Evolutionary conservation across 2,329 filamentous ascomycete genomes (phyloP), one percentile per base, ranked within the genome.

Genomic region (Akanthomyces muscarius): DNA sequence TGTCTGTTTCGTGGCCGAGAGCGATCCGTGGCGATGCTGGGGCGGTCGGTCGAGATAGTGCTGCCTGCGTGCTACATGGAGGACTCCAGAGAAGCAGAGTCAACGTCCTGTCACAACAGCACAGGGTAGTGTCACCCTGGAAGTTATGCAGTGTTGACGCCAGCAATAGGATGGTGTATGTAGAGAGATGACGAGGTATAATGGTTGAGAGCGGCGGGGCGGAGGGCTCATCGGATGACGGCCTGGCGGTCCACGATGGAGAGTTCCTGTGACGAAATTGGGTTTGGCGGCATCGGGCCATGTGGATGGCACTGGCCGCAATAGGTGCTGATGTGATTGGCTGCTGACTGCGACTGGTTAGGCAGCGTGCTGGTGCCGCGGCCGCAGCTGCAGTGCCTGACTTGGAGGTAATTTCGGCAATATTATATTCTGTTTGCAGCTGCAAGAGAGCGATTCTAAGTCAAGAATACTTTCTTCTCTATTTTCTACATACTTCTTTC

Each of bases 211-310:
- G 44, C 52, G 36, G 60, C 44, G 52, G 60, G 60, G 60, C 51
- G 51, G 45, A 62, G 33, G 41, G 51, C 59, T 62, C 52, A 51
- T 56, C 44, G 60, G 60, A 62, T 56, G 60, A 56, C 51, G 44
- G 51, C 52, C 60, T 56, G 52, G 51, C 33, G 36, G 33, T 42
- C 33, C 60, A 44, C 42, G 52, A 62, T 62, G 52, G 52, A 36
- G 52, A 62, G 60, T 52, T 51, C 60, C 56, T 56, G 60, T 62
- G 60, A 62, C 60, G 59, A 62, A 55, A 30, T 48, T 48, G 51
- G 60, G 51, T 54, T 50, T 62, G 60, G 60, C 60, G 60, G 60
- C 60, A 62, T 62, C 60, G 51, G 60, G 60, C 14, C 60, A 62
- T 62, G 60, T 62, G 60, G 42, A 62, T 62, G 50, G 48, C 10